These are phyloP conservation scores for Scenedesmus sp. DNA, from an alignment of 163 green algal species.

Conservation along the genomic window DNA sequence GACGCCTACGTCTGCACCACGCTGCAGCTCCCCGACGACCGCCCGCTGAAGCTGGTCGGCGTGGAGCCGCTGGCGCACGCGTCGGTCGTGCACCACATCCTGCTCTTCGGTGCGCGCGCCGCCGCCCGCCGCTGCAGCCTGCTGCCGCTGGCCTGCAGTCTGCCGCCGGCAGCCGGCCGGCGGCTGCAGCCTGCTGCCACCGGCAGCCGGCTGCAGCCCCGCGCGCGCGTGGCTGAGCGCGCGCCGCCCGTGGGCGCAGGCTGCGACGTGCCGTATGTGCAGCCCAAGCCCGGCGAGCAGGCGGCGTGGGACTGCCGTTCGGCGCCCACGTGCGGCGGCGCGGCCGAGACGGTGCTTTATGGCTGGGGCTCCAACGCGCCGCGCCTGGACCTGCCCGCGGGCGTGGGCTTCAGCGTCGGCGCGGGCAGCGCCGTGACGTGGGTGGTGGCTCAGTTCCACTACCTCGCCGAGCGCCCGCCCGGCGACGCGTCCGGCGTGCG, in stretches of 20 bases:
- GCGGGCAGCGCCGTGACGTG: constrained; percentile 59
- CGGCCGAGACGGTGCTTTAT: constrained; percentile 57
- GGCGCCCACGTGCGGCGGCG: constrained; percentile 24
- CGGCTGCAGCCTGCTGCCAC: no score
- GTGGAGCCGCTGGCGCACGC: constrained; percentile 70
- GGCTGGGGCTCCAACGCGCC: constrained; percentile 84
- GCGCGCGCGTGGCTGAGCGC: no score
- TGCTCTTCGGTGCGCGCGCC: constrained; percentile 73
- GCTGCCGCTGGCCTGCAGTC: no score
- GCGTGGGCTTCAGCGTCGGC: constrained; percentile 80
- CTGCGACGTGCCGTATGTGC: constrained; percentile 27
- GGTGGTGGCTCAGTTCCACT: constrained; percentile 82
- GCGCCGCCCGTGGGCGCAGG: neutral
- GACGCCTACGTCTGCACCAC: constrained; percentile 78
- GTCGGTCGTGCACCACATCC: constrained; percentile 84
- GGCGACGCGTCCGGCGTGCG: constrained; percentile 58
- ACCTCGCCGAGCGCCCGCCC: constrained; percentile 43
- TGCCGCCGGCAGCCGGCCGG: no score
- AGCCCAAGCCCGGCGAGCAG: constrained; percentile 24
- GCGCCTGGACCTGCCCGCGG: constrained; percentile 69
- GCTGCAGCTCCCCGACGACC: constrained; percentile 59
- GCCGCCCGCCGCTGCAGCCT: no score
- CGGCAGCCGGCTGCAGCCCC: no score
- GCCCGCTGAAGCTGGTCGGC: constrained; percentile 75
- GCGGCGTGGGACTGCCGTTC: constrained; percentile 39